Evolutionary conservation across 1,284 basidiomycete species (phyloP), one percentile per base, ranked within the genome.

Genomic region (Ustilago shanxiensis): DNA sequence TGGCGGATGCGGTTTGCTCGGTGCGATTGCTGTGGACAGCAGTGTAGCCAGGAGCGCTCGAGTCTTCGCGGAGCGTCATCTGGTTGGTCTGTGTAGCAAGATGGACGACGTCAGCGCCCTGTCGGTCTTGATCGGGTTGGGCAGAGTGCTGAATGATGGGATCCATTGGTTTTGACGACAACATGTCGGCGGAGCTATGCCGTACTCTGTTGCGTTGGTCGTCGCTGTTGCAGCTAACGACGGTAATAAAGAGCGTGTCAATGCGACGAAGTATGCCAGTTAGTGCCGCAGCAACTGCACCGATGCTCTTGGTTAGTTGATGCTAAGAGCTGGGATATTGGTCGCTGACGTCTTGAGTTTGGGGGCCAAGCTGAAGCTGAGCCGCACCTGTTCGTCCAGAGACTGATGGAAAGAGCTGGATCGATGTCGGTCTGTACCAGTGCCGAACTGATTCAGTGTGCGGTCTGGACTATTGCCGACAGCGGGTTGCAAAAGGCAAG

Each of bases 141-240:
- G 68, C 41, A 14, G 64, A 33, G 33, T 79, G 76, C 31, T 67
- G 58, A 61, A 79, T 58, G 72, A 79, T 79, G 18, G 68, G 68
- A 20, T 74, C 65, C 75, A 79, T 79, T n/a, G 77, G 79, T 53
- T 68, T 72, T 39, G 77, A 65, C 22, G 79, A 79, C n/a, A 80
- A 51, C 79, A 80, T 80, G 39, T 35, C 61, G 47, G 28, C 31
- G 13, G 22, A 5, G 13, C n/a, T 14, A 14, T 31, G 28, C 31
- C 11, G n/a, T n/a, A 11, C 8, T 29, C 33, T 49, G 56, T 18
- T 9, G 37, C n/a, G 37, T 29, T 52, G 41, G 51, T 44, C 51
- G 51, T 45, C 39, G 29, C 49, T 55, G 41, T 29, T 24, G 44
- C 51, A 49, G 57, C 63, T 37, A 52, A 58, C 26, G 24, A 50